Conservation (phyloP, 1,139 yeast species). For the Blastobotrys niveus region DNA sequence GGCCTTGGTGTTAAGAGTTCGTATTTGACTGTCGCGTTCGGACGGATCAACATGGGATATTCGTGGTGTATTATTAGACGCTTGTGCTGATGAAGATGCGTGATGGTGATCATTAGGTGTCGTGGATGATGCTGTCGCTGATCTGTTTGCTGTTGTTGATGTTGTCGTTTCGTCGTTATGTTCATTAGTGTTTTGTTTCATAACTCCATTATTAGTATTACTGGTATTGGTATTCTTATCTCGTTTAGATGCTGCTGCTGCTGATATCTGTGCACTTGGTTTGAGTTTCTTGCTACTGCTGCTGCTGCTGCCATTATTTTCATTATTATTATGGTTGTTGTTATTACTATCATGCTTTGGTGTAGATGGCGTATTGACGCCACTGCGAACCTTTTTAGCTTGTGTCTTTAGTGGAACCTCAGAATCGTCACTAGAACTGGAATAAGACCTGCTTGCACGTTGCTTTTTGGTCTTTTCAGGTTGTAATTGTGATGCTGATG, state of each 20-base stretch:
- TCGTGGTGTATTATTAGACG: no score
- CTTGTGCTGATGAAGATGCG: neutral
- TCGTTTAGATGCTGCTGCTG: neutral
- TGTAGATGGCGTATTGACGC: neutral
- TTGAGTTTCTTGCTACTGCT: neutral
- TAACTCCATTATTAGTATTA: neutral
- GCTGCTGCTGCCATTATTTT: neutral
- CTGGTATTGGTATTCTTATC: neutral
- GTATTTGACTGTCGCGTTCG: neutral
- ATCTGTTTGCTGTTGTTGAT: neutral
- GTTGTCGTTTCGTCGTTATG: no score
- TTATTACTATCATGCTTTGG: neutral
- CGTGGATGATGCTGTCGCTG: no score
- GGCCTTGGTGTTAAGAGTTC: constrained; percentile 15
- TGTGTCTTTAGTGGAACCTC: constrained; percentile 14
- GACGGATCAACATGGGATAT: no score
- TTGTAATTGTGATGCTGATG: neutral
- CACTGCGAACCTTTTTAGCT: neutral
- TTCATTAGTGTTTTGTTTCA: no score
- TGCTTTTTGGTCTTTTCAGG: constrained; percentile 16
- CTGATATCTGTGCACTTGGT: constrained; percentile 3
- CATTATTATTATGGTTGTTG: no score
- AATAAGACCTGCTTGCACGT: constrained; percentile 21
- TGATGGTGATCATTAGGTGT: no score
- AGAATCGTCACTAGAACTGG: constrained; percentile 18